These are phyloP conservation scores for Boletus subparvulus DNA, from an alignment of 768 basidiomycete species.

Conservation along the genomic window DNA sequence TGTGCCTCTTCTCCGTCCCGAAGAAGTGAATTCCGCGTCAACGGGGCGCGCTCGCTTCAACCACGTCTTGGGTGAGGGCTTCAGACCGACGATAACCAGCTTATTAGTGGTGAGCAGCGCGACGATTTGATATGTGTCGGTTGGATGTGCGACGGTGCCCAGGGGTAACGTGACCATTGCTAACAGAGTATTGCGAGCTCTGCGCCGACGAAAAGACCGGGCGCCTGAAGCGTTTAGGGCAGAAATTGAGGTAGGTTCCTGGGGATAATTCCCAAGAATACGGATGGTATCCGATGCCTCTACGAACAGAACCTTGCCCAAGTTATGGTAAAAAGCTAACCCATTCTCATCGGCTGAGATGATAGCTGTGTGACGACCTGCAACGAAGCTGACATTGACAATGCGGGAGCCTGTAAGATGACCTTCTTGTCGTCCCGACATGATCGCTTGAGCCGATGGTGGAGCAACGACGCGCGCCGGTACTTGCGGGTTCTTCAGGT, in stretches of 20 bases:
- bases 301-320: conserved; percentile 92
- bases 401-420: conserved; percentile 81
- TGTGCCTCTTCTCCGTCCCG: conserved; percentile 56
- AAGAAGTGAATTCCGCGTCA: conserved; percentile 42
- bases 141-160: conserved; percentile 68
- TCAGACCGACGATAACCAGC: conserved; percentile 88
- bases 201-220: conserved; percentile 44
- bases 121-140: conserved; percentile 76
- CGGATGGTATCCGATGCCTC: conserved; percentile 93
- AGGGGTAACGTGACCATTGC: conserved; percentile 81
- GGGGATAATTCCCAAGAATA: conserved; percentile 89
- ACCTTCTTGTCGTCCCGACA: conserved; percentile 81
- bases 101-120: conserved; percentile 90
- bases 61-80: conserved; percentile 92
- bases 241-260: conserved; percentile 32
- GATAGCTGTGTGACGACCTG: conserved; percentile 88
- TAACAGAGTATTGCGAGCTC: conserved; percentile 65
- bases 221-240: conserved; percentile 20
- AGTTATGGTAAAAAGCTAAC: conserved; percentile 90
- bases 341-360: conserved; percentile 89
- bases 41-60: conserved; percentile 64
- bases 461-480: conserved; percentile 73
- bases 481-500: conserved; percentile 64
- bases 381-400: conserved; percentile 81
- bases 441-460: conserved; percentile 62